Conservation (phyloP, 148 eudicot genomes). For the Heliosperma pusillum region DNA sequence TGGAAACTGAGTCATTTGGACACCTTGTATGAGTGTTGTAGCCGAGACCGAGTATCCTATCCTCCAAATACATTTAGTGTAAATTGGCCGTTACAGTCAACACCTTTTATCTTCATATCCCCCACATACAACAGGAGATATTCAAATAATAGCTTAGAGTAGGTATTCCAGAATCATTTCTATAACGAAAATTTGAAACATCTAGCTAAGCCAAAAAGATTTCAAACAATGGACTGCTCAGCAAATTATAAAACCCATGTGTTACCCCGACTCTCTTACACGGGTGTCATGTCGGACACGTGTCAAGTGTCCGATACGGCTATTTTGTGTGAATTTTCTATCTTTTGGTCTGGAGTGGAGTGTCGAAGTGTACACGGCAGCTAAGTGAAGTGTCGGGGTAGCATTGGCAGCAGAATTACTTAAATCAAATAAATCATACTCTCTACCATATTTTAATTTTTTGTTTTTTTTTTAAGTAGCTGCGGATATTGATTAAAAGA, state of each 20-base stretch:
- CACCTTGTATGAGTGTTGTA: neutral
- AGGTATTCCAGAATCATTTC: conserved; percentile 1
- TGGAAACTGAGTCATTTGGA: neutral
- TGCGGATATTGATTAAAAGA: neutral
- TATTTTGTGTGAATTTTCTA: too few species aligned
- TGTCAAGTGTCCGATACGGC: too few species aligned
- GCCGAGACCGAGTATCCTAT: neutral
- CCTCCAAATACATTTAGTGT: neutral
- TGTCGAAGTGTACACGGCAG: too few species aligned
- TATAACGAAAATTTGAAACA: neutral
- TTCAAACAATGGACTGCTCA: neutral
- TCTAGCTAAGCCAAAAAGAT: neutral
- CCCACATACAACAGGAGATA: neutral
- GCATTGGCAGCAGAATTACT: conserved; percentile 7
- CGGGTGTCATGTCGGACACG: too few species aligned
- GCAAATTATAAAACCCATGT: neutral
- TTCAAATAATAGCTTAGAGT: conserved; percentile 2
- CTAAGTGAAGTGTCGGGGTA: too few species aligned
- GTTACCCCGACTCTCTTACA: too few species aligned
- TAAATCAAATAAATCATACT: neutral
- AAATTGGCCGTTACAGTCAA: neutral
- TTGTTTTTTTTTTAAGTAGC: neutral
- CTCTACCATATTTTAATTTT: neutral
- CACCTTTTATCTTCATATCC: neutral
- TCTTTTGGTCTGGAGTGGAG: too few species aligned